A percentile compares a stretch with the other conserved stretches of the same genome.
Conservation (phyloP, 495 filamentous ascomycete genomes). For the Tuber aestivum region DNA sequence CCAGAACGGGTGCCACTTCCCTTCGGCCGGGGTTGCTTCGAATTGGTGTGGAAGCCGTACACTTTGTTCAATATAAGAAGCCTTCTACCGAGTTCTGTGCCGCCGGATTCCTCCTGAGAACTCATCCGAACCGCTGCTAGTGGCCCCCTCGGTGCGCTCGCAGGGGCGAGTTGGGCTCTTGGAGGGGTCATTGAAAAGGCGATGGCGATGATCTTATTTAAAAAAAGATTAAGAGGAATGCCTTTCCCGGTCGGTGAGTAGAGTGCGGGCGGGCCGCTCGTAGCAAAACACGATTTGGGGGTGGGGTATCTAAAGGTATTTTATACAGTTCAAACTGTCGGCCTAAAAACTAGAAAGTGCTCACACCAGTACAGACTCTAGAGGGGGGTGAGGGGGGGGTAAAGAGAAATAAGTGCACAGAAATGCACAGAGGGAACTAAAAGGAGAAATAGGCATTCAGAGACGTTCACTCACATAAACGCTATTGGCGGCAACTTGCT, state of each 20-base stretch:
- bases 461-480: background rate
- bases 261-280: background rate
- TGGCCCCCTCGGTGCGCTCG: background rate
- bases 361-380: background rate
- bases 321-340: background rate
- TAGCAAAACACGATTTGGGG: background rate
- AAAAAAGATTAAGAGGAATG: background rate
- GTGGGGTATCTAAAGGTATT: background rate
- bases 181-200: background rate
- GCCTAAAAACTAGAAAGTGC: background rate
- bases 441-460: background rate
- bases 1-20: background rate
- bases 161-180: background rate
- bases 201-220: background rate
- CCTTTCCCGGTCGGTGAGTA: background rate
- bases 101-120: background rate
- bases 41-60: background rate
- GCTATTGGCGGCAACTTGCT: background rate
- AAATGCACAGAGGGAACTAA: background rate
- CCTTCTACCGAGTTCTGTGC: background rate
- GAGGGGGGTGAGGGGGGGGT: background rate
- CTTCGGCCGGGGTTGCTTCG: background rate
- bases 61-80: background rate
- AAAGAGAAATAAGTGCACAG: background rate
- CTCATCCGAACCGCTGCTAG: background rate